A percentile compares a stretch with the other conserved stretches of the same genome.
These are phyloP conservation scores for Yamadazyma laniorum DNA, from an alignment of 805 yeast genomes.

Conservation along the genomic window DNA sequence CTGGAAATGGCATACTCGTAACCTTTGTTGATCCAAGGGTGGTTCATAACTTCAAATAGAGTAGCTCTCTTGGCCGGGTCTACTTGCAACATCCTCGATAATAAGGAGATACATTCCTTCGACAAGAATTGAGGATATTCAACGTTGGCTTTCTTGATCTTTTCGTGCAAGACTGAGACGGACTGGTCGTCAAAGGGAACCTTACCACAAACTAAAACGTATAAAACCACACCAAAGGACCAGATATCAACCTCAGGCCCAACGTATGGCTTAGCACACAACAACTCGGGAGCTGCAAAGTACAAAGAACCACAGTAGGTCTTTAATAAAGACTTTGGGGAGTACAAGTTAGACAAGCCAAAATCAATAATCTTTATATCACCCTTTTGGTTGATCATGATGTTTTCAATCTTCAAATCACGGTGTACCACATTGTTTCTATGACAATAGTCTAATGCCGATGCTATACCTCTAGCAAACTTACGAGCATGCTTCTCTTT, in stretches of 20 bases:
- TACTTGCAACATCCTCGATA: slow-evolving; percentile 89
- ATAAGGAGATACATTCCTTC: slow-evolving; percentile 72
- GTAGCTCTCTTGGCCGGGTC: slow-evolving; percentile 80
- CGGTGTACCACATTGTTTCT: slow-evolving; percentile 94
- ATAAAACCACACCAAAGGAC: slow-evolving; percentile 96
- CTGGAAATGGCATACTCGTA: slow-evolving; percentile 70
- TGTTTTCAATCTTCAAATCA: slow-evolving; percentile 93
- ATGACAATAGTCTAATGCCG: slow-evolving; percentile 92
- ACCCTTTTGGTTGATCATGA: slow-evolving; percentile 89
- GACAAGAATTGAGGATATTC: slow-evolving; percentile 86
- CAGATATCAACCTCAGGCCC: slow-evolving; percentile 99
- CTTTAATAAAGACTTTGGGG: slow-evolving; percentile 67
- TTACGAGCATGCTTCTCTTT: slow-evolving; percentile 92
- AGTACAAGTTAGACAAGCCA: slow-evolving; percentile 86
- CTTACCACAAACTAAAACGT: slow-evolving; percentile 94
- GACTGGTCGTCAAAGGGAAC: slow-evolving; percentile 97
- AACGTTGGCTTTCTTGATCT: slow-evolving; percentile 87
- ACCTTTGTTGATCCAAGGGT: slow-evolving; percentile 95
- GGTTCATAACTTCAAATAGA: slow-evolving; percentile 72
- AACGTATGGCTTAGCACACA: slow-evolving; percentile 85
- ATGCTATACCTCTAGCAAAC: slow-evolving; percentile 91
- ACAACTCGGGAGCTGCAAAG: slow-evolving; percentile 97
- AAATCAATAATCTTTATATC: slow-evolving; percentile 95
- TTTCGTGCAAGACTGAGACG: slow-evolving; percentile 87
- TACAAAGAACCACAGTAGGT: slow-evolving; percentile 97